Base-by-base conservation (phyloP, 805 yeast genomes). In the Lipomyces sp. region DNA sequence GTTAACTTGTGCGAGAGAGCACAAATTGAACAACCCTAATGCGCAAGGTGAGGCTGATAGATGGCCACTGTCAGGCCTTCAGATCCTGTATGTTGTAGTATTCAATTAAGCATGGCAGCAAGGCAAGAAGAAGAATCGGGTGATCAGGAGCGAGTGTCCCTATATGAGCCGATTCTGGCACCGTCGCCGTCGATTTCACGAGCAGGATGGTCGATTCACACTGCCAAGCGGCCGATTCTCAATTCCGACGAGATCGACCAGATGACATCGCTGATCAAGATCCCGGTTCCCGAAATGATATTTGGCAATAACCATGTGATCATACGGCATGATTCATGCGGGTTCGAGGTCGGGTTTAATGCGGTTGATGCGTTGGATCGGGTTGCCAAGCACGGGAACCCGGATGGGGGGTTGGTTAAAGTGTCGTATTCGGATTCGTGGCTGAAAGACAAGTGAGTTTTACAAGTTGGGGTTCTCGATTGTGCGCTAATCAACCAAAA, bases 281-380 rank as follows among this genome's bases (percentile, higher is more conserved):
- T 94, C 68, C 97, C 98, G 0, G 78, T 94, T 54, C 99, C 99
- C 0, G 99, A 95, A 76, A 95, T 95, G 98, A 92, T 95, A 4
- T 95, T 95, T 79, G 98, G 98, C 8, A 86, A 90, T 71, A 93
- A 90, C 75, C 78, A 78, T 64, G 86, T 92, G 10, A 83, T 81
- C 59, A 75, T 92, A 10, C 80, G 78, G 60, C 82, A 84, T 66
- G 69, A 72, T 2, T 63, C 69, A 10, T 73, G 80, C 58, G 78
- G 78, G 45, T 85, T 84, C 80, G 67, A 76, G 48, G 81, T 94
- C 13, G 82, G 80, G 54, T 92, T 93, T 77, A 88, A 90, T 74
- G 88, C 97, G 0, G 78, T 88, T 54, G 95, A 89, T 74, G 97
- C 97, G 0, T 77, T 90, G 62, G 85, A 83, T 65, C 73, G 79